Base-by-base conservation (phyloP, 164 flowering plant genomes). In the Amborella trichopoda region DNA sequence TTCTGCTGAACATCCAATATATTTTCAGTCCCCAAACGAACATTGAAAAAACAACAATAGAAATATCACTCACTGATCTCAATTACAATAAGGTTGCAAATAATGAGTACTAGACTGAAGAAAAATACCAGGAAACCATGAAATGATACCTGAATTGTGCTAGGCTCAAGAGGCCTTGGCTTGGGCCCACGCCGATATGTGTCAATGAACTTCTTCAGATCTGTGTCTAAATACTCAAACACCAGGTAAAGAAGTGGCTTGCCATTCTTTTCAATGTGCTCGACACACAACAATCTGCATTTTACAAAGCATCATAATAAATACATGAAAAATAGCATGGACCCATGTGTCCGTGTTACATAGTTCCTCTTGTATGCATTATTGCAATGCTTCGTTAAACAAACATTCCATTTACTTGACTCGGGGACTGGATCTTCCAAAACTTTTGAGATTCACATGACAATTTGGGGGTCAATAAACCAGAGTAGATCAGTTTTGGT, bases 191-290 rank as follows among this genome's bases (percentile, higher is more conserved):
- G 84, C 6, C 94, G 83, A 54, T 78, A 69, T 4, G 88, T 59
- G 49, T 91, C 99, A 9, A 91, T 76, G 65, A 73, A 87, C 45
- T 91, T 87, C 81, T 91, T 87, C 21, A 91, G 77, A 70, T 91
- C 99, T 3, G 96, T 87, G 44, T 91, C 99, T 5, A 91, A 78
- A 40, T 80, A 91, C 68, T 91, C 99, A 44, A 91, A 91, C 1
- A 91, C 96, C 16, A 91, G 61, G 57, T 87, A 91, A n/a, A 91
- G 78, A 3, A 75, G 70, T 9, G 93, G 84, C 48, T 87, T 87
- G 25, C 80, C 84, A 20, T 68, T 63, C 68, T 74, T 77, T 46
- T 80, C 78, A 23, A 80, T 69, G 55, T 91, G 98, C 52, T 87
- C 93, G 41, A 87, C 99, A 54, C 73, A 72, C 52, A 91, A 82